Conservation (phyloP, 2,329 filamentous ascomycete species). For the Eutypella sp. region DNA sequence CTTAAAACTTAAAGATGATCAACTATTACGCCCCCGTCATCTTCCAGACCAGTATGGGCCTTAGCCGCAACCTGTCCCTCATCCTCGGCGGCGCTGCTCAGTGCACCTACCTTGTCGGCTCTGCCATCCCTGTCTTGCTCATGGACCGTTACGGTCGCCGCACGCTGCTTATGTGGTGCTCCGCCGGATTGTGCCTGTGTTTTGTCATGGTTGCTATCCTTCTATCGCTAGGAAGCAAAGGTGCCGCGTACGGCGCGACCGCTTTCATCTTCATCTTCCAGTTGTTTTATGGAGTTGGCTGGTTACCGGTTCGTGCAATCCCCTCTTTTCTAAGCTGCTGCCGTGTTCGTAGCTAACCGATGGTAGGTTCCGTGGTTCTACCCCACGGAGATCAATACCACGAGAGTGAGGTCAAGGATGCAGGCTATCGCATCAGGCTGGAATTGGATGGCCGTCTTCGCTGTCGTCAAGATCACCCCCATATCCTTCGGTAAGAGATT, state of each 20-base stretch:
- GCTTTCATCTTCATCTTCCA: conserved; percentile 42
- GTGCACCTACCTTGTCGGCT: conserved; percentile 34
- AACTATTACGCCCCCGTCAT: conserved; percentile 33
- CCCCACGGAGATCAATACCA: conserved; percentile 35
- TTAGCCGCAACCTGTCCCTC: conserved; percentile 43
- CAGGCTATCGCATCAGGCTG: conserved; percentile 32
- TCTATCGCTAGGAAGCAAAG: conserved; percentile 25
- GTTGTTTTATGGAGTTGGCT: conserved; percentile 37
- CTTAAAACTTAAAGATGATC: too few species aligned
- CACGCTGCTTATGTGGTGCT: conserved; percentile 33
- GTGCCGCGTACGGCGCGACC: conserved; percentile 34
- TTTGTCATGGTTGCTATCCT: conserved; percentile 36
- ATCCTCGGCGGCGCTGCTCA: conserved; percentile 44
- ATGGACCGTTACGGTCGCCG: conserved; percentile 38
- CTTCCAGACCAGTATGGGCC: conserved; percentile 32
- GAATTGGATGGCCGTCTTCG: conserved; percentile 19
- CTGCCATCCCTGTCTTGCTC: conserved; percentile 34
- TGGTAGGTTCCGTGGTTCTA: conserved; percentile 35
- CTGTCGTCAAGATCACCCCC: conserved; percentile 16
- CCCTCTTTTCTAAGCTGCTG: background rate
- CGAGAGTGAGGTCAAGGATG: conserved; percentile 33
- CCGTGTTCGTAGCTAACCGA: background rate
- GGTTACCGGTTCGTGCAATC: conserved; percentile 26
- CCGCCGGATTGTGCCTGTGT: conserved; percentile 37
- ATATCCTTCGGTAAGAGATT: conserved; percentile 12